Evolutionary conservation across 768 basidiomycete genomes (phyloP), one percentile per base, ranked within the genome.

Genomic region (Cystobasidium ongulense): DNA sequence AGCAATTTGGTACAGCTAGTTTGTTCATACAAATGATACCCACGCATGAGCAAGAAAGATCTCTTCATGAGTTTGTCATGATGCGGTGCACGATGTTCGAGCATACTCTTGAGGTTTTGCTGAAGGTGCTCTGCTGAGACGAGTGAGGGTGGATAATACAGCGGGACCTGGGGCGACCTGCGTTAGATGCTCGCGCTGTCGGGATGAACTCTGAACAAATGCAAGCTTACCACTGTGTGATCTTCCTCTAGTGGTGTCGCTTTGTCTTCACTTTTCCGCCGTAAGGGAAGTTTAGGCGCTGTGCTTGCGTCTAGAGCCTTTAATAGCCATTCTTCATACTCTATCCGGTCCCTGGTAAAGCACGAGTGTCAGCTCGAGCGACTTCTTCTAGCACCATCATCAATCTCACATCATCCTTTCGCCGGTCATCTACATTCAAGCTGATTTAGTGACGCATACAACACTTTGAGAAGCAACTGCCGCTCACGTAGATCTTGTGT

Each of bases 281-380:
- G 18, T 36, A 13, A 33, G 18, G 29, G 54, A 2, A 71, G 53
- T 35, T 35, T 71, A 31, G 68, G 68, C 43, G 68, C 68, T 10
- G 54, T 71, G 35, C 68, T 71, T 33, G 68, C 68, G 31, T 71
- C 68, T 27, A 71, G 36, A 53, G 68, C 68, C 39, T 71, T 71
- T 31, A 71, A 52, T 4, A 71, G 68, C 68, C 68, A 71, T 29
- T 71, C 68, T 36, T 71, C 68, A 38, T 57, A 71, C 68, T 71
- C 68, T 54, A 71, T 71, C 27, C 68, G 53, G 54, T 71, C 68
- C 68, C 68, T 71, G 68, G 21, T n/a, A 50, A 8, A n/a, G 39
- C 53, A 8, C 35, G 18, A 10, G n/a, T 7, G 53, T 71, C 15
- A 46, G 50, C n/a, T 31, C 11, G n/a, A 31, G n/a, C 4, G 8